Conservation (phyloP, 495 filamentous ascomycete species). For the Venustampulla echinocandica region DNA sequence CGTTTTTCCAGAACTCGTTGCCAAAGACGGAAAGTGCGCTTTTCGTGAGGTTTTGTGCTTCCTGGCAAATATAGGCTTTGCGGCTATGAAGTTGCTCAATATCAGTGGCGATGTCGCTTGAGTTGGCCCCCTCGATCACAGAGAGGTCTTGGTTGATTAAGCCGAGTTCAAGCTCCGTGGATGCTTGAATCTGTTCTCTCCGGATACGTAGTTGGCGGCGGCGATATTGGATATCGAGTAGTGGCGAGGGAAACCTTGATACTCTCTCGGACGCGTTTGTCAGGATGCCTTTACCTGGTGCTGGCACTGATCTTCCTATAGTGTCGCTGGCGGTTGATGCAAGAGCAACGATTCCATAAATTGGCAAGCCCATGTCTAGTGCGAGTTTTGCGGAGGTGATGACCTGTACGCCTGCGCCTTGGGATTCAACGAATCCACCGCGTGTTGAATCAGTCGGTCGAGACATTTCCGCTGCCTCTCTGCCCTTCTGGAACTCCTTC, state of each 20-base stretch:
- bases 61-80: constrained; percentile 72
- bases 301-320: constrained; percentile 91
- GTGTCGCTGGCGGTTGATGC: constrained; percentile 95
- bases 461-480: constrained; percentile 93
- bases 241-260: constrained; percentile 80
- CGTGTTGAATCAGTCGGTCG: constrained; percentile 89
- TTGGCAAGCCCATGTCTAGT: constrained; percentile 97
- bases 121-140: too few relatives aligned
- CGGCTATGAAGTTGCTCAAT: constrained; percentile 76
- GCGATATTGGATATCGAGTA: constrained; percentile 91
- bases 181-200: constrained; percentile 75
- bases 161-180: too few relatives aligned
- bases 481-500: constrained; percentile 84
- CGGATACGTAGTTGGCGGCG: constrained; percentile 83
- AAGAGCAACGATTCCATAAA: constrained; percentile 84
- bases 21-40: constrained; percentile 80
- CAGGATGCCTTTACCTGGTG: constrained; percentile 89
- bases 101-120: too few relatives aligned
- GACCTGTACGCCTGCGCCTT: constrained; percentile 92
- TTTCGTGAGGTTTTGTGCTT: constrained; percentile 77
- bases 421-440: constrained; percentile 97
- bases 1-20: constrained; percentile 95
- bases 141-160: too few relatives aligned
- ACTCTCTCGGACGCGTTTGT: constrained; percentile 83
- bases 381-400: constrained; percentile 94